Evolutionary conservation across 768 basidiomycete genomes (phyloP).

Genomic region (Mrakia blollopis): DNA sequence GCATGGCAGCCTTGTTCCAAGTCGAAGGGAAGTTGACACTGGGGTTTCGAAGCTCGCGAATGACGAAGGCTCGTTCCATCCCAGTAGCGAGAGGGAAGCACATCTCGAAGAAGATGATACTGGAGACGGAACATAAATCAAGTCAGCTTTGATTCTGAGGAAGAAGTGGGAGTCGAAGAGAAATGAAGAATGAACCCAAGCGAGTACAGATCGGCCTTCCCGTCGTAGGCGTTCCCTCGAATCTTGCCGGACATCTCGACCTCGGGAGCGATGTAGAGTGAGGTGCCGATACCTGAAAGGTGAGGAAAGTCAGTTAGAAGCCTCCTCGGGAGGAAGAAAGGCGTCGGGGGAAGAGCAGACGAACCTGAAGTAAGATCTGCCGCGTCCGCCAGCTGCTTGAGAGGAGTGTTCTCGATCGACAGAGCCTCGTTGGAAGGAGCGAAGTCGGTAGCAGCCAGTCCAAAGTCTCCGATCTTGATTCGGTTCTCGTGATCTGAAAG

Average conservation of each 20-base stretch:
- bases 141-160: no score
- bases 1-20: conserved; percentile 55
- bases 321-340: neutral
- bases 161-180: neutral
- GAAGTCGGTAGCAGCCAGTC: conserved; percentile 49
- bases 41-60: conserved; percentile 70
- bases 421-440: conserved; percentile 31
- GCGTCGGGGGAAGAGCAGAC: conserved; percentile 43
- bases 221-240: conserved; percentile 49
- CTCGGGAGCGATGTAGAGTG: conserved; percentile 88
- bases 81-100: conserved; percentile 72
- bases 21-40: conserved; percentile 67
- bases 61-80: conserved; percentile 74
- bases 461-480: conserved; percentile 79
- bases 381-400: conserved; percentile 34
- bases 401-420: conserved; percentile 37
- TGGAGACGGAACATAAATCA: conserved; percentile 39
- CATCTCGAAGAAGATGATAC: conserved; percentile 97
- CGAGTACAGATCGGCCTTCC: conserved; percentile 93
- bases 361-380: conserved; percentile 41
- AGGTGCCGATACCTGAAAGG: conserved; percentile 64
- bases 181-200: conserved; percentile 57
- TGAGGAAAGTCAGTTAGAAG: neutral
- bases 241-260: conserved; percentile 58
- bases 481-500: conserved; percentile 41